These are phyloP conservation scores for Penicillium taxi DNA, from an alignment of 495 filamentous ascomycete genomes.

Conservation along the genomic window DNA sequence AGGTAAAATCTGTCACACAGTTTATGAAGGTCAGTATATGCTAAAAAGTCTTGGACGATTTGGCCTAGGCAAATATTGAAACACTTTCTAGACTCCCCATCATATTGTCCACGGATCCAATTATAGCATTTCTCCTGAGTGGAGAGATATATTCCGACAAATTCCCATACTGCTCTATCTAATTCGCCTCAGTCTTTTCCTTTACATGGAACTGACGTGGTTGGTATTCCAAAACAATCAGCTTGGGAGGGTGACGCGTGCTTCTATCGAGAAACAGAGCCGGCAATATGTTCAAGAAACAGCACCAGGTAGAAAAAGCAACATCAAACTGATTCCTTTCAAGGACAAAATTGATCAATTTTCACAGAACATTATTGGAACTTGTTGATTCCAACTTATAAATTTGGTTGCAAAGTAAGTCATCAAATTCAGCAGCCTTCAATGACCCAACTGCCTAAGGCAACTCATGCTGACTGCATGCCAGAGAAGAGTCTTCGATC, in stretches of 20 bases:
- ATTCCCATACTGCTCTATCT: not conserved
- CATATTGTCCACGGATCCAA: not conserved
- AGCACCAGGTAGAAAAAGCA: slow-evolving; percentile 2
- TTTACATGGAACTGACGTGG: slow-evolving; percentile 1
- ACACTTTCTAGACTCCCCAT: not conserved
- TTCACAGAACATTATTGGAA: not conserved
- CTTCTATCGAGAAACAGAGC: not conserved
- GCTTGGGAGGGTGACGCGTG: not conserved
- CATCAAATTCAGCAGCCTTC: not conserved
- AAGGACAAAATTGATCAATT: not conserved
- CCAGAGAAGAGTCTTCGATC: slow-evolving; percentile 1
- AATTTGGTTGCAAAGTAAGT: slow-evolving; percentile 1
- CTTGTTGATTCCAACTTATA: not conserved
- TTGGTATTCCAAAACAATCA: not conserved
- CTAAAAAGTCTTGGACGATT: not conserved
- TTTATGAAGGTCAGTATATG: not conserved
- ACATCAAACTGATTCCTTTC: not conserved
- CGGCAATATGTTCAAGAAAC: not conserved
- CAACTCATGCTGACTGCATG: too few species aligned
- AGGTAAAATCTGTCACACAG: not conserved
- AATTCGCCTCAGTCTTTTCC: not conserved
- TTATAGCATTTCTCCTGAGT: not conserved
- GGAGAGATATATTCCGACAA: not conserved
- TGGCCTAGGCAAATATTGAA: not conserved
- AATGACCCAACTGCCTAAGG: too few species aligned